Conservation (phyloP, 179 eudicot genomes). For the Corrigiola litoralis region DNA sequence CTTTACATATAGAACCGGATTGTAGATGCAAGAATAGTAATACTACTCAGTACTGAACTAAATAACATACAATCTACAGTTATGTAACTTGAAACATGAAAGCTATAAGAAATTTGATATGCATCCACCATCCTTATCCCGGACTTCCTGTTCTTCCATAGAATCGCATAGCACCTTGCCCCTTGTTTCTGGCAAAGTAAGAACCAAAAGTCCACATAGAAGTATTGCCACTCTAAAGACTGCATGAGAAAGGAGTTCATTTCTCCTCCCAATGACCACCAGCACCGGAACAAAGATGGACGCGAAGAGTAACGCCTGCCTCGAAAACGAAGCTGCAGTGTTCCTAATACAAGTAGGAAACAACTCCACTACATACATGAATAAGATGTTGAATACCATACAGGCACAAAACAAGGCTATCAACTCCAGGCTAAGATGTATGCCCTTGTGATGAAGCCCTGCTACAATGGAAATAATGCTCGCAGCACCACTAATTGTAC, state of each 20-base stretch:
- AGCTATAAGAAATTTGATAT: not conserved
- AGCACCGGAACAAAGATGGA: conserved; percentile 23
- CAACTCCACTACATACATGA: conserved; percentile 27
- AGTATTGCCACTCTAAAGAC: conserved; percentile 24
- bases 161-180: conserved; percentile 28
- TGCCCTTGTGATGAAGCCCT: not conserved
- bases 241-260: conserved; percentile 2
- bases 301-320: conserved; percentile 23
- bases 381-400: conserved; percentile 26
- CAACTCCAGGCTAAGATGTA: conserved; percentile 14
- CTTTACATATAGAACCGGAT: no score
- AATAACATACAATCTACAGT: not conserved
- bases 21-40: no score
- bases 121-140: conserved; percentile 10
- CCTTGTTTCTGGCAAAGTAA: conserved; percentile 24
- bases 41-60: no score
- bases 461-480: conserved; percentile 8
- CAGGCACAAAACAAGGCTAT: conserved; percentile 23
- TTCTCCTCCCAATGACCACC: conserved; percentile 20
- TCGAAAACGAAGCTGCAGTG: conserved; percentile 20
- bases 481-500: conserved; percentile 23
- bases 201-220: conserved; percentile 11
- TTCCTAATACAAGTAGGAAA: conserved; percentile 31
- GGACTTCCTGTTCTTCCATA: conserved; percentile 25
- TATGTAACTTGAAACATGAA: not conserved